Evolutionary conservation across 2,329 filamentous ascomycete genomes (phyloP).

Genomic region (Rutstroemia sp.): DNA sequence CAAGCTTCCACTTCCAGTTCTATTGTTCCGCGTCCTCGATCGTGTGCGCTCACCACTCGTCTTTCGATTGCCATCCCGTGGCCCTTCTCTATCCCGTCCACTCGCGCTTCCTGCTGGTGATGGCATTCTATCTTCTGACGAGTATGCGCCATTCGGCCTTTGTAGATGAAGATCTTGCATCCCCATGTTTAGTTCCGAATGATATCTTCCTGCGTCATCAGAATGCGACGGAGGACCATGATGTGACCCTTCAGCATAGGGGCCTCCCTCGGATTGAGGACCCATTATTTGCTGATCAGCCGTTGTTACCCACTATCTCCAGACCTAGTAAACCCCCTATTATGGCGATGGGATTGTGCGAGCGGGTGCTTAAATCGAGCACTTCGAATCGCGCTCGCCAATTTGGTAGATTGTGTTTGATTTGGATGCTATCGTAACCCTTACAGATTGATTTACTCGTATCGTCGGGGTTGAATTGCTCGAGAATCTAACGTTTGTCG

Average conservation of each 20-base stretch:
- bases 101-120: constrained; percentile 24
- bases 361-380: constrained; percentile 5
- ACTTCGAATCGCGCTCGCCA: constrained; percentile 15
- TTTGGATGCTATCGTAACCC: constrained; percentile 2
- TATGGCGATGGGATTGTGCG: constrained; percentile 7
- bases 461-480: constrained; percentile 10
- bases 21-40: constrained; percentile 45
- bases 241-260: constrained; percentile 25
- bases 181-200: constrained; percentile 18
- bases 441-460: constrained; percentile 6
- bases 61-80: constrained; percentile 15
- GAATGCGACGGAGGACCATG: constrained; percentile 16
- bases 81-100: constrained; percentile 23
- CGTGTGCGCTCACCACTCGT: constrained; percentile 49
- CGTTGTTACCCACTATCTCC: constrained; percentile 9
- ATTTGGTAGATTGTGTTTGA: constrained; percentile 12
- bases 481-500: constrained; percentile 19
- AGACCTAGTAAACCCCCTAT: constrained; percentile 11
- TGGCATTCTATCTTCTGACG: constrained; percentile 21
- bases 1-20: constrained; percentile 50
- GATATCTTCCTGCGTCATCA: constrained; percentile 19
- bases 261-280: constrained; percentile 31
- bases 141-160: constrained; percentile 24
- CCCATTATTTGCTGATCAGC: constrained; percentile 24
- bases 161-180: constrained; percentile 18